Evolutionary conservation across 1,139 yeast species (phyloP), one percentile per base, ranked within the genome.

Genomic region (Suhomyces wounanorum): DNA sequence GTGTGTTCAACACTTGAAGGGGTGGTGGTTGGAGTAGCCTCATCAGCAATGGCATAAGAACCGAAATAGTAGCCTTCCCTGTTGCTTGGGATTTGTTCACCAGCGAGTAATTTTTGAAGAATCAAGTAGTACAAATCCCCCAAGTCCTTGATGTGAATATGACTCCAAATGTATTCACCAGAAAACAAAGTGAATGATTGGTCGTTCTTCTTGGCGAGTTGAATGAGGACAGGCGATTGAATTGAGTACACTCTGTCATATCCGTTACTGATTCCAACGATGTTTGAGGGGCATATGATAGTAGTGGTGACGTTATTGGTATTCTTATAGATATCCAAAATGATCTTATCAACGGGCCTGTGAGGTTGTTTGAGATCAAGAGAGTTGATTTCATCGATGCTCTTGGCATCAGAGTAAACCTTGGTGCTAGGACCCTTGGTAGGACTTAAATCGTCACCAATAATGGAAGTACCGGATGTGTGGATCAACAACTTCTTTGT

Each of bases 391-490:
- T 67, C 69, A 35, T 63, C 70, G 50, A 68, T 68, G 47, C 61
- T 61, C 14, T 59, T 55, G 17, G 59, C 58, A 52, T 75, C 78
- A 23, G 71, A 65, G 55, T 65, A 71, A 5, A 67, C 59, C 43
- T 59, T 62, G n/a, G 58, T 55, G 4, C 62, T 45, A 2, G 69
- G 59, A 11, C 59, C 55, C 51, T 63, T 58, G 1, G 62, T 59
- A 2, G 58, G 50, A 7, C 54, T 48, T 16, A 71, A 58, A 1
- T 55, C 61, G 49, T 73, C 77, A 3, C 66, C 65, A 30, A 66
- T 10, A 25, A 72, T 59, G 8, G 73, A 66, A 1, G 77, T 72
- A 10, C 79, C 79, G 1, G 78, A 70, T 33, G 77, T 73, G 48
- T 74, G 79, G 45, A 75, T 58, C 36, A 71, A 61, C 37, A 70